Evolutionary conservation across 1,139 yeast species (phyloP).

Genomic region (Meyerozyma carpophila): DNA sequence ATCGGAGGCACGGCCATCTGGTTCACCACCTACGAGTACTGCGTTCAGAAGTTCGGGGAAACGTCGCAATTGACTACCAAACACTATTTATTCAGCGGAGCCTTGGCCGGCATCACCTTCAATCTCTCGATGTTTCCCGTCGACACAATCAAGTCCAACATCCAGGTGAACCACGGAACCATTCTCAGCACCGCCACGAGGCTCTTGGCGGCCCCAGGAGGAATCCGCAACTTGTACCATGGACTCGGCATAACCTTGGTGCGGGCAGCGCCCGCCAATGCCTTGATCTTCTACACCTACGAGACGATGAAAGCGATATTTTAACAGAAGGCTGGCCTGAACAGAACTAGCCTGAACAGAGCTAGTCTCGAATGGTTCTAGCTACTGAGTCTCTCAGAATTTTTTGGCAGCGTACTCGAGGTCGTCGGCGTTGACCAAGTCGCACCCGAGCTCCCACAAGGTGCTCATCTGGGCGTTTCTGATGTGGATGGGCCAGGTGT

Average conservation of each 20-base stretch:
- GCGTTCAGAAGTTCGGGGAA: constrained; percentile 31
- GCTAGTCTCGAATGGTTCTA: no score
- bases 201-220: constrained; percentile 43
- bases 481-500: constrained; percentile 32
- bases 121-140: constrained; percentile 81
- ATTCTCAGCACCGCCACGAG: constrained; percentile 25
- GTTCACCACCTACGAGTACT: constrained; percentile 83
- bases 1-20: constrained; percentile 89
- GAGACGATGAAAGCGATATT: constrained; percentile 53
- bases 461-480: constrained; percentile 24
- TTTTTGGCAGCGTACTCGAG: constrained; percentile 19
- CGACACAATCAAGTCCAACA: constrained; percentile 82
- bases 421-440: constrained; percentile 38
- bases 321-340: no score
- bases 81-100: constrained; percentile 72
- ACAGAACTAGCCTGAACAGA: no score
- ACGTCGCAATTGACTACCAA: constrained; percentile 31
- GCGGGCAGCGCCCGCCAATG: constrained; percentile 87
- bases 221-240: constrained; percentile 66
- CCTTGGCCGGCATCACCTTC: constrained; percentile 78
- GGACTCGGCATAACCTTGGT: constrained; percentile 81
- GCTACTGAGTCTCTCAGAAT: no score
- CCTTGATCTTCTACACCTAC: constrained; percentile 75
- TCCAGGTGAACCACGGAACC: constrained; percentile 45
- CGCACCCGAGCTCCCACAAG: constrained; percentile 26